Evolutionary conservation across 2,329 filamentous ascomycete genomes (phyloP).

Genomic region (Trichoderma polysporum): DNA sequence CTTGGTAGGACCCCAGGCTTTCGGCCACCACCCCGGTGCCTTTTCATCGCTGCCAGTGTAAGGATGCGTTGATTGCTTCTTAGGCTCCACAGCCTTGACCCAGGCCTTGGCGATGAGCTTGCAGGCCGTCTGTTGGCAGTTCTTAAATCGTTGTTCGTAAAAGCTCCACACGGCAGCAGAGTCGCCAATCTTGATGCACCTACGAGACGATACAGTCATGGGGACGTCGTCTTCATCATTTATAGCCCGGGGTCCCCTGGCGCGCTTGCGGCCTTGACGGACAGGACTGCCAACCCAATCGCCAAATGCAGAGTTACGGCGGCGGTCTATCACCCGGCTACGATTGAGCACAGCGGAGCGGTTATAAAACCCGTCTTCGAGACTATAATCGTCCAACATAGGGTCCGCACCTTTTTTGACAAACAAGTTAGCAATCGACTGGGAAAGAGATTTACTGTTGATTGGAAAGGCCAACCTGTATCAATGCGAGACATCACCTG

Average conservation of each 20-base stretch:
- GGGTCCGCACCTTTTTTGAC: slow-evolving; percentile 33
- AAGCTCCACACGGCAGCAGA: slow-evolving; percentile 56
- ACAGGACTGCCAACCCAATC: slow-evolving; percentile 34
- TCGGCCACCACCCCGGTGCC: slow-evolving; percentile 67
- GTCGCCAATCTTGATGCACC: slow-evolving; percentile 54
- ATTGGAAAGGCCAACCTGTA: slow-evolving; percentile 35
- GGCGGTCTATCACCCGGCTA: slow-evolving; percentile 32
- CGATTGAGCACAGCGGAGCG: slow-evolving; percentile 30
- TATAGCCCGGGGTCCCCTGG: slow-evolving; percentile 37
- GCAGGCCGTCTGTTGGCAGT: slow-evolving; percentile 68
- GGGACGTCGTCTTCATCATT: slow-evolving; percentile 44
- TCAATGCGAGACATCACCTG: slow-evolving; percentile 40
- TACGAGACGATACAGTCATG: slow-evolving; percentile 41
- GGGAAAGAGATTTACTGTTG: not conserved
- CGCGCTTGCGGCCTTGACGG: slow-evolving; percentile 34
- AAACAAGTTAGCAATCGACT: not conserved
- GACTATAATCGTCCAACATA: slow-evolving; percentile 35
- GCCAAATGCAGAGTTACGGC: slow-evolving; percentile 34
- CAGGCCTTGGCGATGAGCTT: slow-evolving; percentile 74
- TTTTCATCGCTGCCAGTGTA: slow-evolving; percentile 66
- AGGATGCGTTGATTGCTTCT: slow-evolving; percentile 73
- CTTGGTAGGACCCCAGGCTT: slow-evolving; percentile 50
- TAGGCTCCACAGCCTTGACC: slow-evolving; percentile 73
- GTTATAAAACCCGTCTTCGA: slow-evolving; percentile 30
- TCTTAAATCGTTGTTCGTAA: slow-evolving; percentile 61